A percentile compares a stretch with the other conserved stretches of the same genome.
These are phyloP conservation scores for Fraxinus pennsylvanica DNA, from an alignment of 257 asterid genomes.

Conservation along the genomic window DNA sequence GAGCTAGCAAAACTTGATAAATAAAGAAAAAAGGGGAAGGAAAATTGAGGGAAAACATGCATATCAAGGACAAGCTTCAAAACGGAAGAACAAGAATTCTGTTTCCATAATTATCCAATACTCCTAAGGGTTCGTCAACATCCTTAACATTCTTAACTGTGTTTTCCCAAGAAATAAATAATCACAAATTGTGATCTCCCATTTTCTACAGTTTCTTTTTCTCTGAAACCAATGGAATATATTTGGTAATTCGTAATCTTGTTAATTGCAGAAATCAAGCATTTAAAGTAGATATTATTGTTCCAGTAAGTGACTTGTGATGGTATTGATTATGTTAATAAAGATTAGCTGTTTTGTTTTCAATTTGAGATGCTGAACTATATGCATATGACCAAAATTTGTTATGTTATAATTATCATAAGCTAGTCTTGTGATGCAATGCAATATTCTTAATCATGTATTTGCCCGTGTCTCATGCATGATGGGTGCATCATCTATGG, in stretches of 20 bases:
- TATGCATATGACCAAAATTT: not conserved
- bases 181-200: not conserved
- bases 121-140: not conserved
- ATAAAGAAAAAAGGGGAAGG: not conserved
- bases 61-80: not conserved
- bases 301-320: not conserved
- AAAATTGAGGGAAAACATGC: not conserved
- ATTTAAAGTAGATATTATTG: not conserved
- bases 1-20: slow-evolving; percentile 69
- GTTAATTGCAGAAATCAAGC: not conserved
- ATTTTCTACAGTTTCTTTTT: not conserved
- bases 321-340: not conserved
- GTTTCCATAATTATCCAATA: not conserved
- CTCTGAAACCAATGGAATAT: not conserved
- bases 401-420: not conserved
- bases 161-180: not conserved
- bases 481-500: not conserved
- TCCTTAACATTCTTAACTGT: not conserved
- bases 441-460: not conserved
- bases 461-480: not conserved
- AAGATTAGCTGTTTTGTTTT: not conserved
- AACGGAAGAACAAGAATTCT: not conserved
- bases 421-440: not conserved
- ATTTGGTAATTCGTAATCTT: not conserved
- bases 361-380: not conserved